Conservation (phyloP, 441 rosid species). For the Manihot esculenta region DNA sequence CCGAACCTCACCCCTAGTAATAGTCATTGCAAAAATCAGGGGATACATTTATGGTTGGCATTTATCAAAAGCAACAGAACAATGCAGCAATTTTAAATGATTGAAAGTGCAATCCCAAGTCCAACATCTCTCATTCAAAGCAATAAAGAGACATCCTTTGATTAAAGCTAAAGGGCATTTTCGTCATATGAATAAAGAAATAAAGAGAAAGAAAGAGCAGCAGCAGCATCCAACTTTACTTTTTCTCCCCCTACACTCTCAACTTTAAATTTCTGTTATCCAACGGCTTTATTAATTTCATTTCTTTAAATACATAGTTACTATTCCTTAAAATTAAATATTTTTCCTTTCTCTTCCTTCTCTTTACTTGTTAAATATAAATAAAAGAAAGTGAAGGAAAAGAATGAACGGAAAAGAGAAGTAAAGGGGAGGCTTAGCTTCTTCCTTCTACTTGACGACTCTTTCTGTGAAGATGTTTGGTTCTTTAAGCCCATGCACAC, state of each 20-base stretch:
- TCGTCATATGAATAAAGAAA: slow-evolving; percentile 35
- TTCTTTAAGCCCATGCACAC: slow-evolving; percentile 41
- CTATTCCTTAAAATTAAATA: slow-evolving; percentile 11
- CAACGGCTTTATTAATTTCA: slow-evolving; percentile 32
- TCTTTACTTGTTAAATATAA: slow-evolving; percentile 30
- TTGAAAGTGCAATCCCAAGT: slow-evolving; percentile 48
- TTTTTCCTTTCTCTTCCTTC: slow-evolving; percentile 18
- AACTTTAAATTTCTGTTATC: slow-evolving; percentile 46
- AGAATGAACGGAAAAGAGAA: slow-evolving; percentile 32
- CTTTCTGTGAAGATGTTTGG: slow-evolving; percentile 47
- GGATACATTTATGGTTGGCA: slow-evolving; percentile 20
- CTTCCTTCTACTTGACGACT: slow-evolving; percentile 61
- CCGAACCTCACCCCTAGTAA: too few species aligned
- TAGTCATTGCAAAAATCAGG: background rate
- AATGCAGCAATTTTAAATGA: slow-evolving; percentile 38
- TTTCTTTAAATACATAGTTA: background rate
- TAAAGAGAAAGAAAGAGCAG: slow-evolving; percentile 7
- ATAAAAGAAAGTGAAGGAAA: slow-evolving; percentile 23
- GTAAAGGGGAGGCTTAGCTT: slow-evolving; percentile 43
- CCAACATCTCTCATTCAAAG: slow-evolving; percentile 50
- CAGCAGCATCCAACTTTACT: slow-evolving; percentile 39
- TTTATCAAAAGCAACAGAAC: slow-evolving; percentile 39
- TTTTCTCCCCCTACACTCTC: slow-evolving; percentile 24
- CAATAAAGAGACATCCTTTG: slow-evolving; percentile 42
- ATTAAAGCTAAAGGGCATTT: slow-evolving; percentile 59